Conservation (phyloP, 305 asterid genomes). For the Rubia peregrina region DNA sequence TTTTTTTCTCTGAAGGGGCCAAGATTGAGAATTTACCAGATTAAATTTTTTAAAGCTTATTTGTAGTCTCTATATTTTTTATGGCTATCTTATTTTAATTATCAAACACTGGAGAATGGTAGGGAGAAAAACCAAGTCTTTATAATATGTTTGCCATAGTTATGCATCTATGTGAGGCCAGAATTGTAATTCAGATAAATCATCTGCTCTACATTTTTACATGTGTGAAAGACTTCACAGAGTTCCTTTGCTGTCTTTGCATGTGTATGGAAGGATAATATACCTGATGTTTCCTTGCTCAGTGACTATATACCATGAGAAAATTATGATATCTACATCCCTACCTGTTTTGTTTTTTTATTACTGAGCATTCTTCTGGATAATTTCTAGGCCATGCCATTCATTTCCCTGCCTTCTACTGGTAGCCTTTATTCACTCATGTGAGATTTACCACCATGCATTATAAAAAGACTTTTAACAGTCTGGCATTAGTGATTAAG, state of each 20-base stretch:
- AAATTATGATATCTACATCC: not conserved
- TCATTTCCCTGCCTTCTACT: not conserved
- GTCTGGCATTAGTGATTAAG: not conserved
- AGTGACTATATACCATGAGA: not conserved
- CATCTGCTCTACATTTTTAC: not conserved
- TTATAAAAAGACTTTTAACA: not conserved
- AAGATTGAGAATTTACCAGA: not conserved
- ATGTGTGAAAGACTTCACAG: not conserved
- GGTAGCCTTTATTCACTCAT: not conserved
- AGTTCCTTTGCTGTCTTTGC: not conserved
- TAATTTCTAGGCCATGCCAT: not conserved
- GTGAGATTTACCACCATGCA: not conserved
- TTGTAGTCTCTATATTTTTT: conserved; percentile 1
- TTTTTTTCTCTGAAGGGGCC: not conserved
- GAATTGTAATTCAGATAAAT: too few species aligned
- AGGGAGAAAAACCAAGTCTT: too few species aligned
- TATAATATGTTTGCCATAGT: not conserved
- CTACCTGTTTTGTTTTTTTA: not conserved
- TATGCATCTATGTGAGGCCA: not conserved
- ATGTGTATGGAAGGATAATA: not conserved
- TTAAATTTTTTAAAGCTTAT: not conserved
- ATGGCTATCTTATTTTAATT: conserved; percentile 2
- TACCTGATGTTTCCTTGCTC: not conserved
- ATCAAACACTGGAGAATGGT: not conserved
- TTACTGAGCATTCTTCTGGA: not conserved